Conservation (phyloP, 306 rosid species). For the Macrotyloma uniflorum region DNA sequence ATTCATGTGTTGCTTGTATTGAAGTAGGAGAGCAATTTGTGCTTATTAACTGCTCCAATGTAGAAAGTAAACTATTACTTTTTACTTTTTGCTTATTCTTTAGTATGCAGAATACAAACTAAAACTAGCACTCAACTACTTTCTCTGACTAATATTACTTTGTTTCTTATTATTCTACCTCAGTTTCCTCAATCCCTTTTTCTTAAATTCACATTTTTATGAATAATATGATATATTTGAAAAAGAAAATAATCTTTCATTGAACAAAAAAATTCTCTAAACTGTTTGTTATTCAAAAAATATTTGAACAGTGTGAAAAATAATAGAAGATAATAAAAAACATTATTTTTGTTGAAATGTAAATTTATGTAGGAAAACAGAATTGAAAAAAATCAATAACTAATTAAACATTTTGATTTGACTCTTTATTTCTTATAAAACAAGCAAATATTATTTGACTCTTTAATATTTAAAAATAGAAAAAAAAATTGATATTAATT, state of each 20-base stretch:
- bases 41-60: conserved; percentile 51
- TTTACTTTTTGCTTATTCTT: neutral
- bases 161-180: neutral
- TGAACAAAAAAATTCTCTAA: too few species aligned
- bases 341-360: too few species aligned
- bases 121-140: conserved; percentile 40
- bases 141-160: neutral
- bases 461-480: too few species aligned
- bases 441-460: too few species aligned
- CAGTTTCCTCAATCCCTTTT: neutral
- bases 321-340: too few species aligned
- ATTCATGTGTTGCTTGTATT: conserved; percentile 51
- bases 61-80: conserved; percentile 38
- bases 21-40: conserved; percentile 40
- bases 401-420: too few species aligned
- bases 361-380: too few species aligned
- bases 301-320: too few species aligned
- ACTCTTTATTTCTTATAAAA: too few species aligned
- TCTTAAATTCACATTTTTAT: neutral
- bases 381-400: too few species aligned
- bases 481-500: too few species aligned
- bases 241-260: neutral
- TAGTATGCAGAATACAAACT: conserved; percentile 30
- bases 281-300: too few species aligned
- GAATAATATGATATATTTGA: neutral